A percentile compares a stretch with the other conserved stretches of the same genome.
phyloP scores from a whole-genome alignment of 169 alveolate species.

The Cryptosporidium parvum region DNA sequence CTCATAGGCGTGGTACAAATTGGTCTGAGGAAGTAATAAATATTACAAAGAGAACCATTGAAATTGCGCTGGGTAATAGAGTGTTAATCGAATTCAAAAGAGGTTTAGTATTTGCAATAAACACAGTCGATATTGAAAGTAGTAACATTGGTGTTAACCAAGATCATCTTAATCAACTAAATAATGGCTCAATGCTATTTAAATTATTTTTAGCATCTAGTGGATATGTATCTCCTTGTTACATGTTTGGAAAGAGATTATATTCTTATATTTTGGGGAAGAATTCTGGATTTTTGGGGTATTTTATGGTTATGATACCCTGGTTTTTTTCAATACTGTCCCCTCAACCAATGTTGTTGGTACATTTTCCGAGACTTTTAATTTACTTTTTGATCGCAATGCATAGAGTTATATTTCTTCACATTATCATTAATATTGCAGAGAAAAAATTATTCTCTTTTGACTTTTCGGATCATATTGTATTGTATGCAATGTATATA shows the following conservation, averaged over 20 bases:
- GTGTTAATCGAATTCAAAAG: slow-evolving; percentile 38
- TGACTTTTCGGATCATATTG: slow-evolving; percentile 72
- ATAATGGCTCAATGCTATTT: slow-evolving; percentile 12
- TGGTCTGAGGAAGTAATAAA: slow-evolving; percentile 33
- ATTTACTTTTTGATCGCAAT: slow-evolving; percentile 32
- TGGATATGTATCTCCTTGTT: slow-evolving; percentile 74
- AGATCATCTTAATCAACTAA: not conserved
- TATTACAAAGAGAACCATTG: not conserved
- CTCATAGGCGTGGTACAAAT: slow-evolving; percentile 33
- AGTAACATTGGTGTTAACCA: not conserved
- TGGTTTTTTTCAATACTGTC: slow-evolving; percentile 61
- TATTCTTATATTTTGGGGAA: slow-evolving; percentile 66
- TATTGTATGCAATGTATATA: slow-evolving; percentile 59
- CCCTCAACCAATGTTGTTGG: slow-evolving; percentile 65
- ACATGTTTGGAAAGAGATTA: slow-evolving; percentile 73
- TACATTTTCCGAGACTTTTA: slow-evolving; percentile 54
- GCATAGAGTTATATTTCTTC: slow-evolving; percentile 46
- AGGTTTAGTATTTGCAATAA: slow-evolving; percentile 71
- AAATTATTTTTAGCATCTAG: slow-evolving; percentile 44
- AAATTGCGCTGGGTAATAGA: slow-evolving; percentile 18
- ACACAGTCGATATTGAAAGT: not conserved
- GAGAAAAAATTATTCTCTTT: slow-evolving; percentile 47
- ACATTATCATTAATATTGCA: slow-evolving; percentile 22
- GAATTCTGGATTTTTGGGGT: slow-evolving; percentile 56
- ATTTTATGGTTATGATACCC: slow-evolving; percentile 43